Conservation (phyloP, 2,329 filamentous ascomycete genomes). For the Leptographium flavum region DNA sequence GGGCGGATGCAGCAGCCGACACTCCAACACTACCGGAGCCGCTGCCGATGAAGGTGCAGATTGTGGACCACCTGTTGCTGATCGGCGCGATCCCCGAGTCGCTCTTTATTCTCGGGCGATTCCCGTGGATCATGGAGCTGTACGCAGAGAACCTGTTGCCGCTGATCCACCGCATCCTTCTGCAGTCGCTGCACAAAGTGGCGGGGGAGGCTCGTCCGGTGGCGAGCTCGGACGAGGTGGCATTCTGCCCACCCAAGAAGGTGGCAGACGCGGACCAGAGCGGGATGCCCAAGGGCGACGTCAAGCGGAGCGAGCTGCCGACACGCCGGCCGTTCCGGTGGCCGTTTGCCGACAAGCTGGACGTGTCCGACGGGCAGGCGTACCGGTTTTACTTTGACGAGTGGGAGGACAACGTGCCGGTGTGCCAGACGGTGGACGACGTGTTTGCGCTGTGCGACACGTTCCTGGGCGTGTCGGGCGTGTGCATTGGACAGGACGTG, state of each 20-base stretch:
- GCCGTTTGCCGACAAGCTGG: conserved; percentile 68
- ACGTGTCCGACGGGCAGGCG: conserved; percentile 59
- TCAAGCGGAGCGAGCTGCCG: conserved; percentile 44
- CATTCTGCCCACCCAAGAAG: conserved; percentile 27
- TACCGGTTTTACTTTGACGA: conserved; percentile 97
- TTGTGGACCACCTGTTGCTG: conserved; percentile 73
- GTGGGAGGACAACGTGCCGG: conserved; percentile 83
- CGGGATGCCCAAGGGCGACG: conserved; percentile 52
- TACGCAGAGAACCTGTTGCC: conserved; percentile 63
- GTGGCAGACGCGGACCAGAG: conserved; percentile 45
- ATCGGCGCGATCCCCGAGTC: conserved; percentile 90
- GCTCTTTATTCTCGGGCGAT: conserved; percentile 73
- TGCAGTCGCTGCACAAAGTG: conserved; percentile 69
- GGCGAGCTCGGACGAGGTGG: conserved; percentile 10
- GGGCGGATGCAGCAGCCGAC: conserved; percentile 24
- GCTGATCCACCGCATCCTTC: conserved; percentile 69
- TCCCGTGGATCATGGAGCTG: conserved; percentile 80
- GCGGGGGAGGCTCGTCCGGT: conserved; percentile 31
- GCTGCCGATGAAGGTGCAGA: conserved; percentile 71
- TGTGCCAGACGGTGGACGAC: conserved; percentile 84
- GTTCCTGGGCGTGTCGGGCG: conserved; percentile 70
- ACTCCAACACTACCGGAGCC: conserved; percentile 51
- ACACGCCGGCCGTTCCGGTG: conserved; percentile 62
- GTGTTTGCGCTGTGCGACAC: conserved; percentile 77
- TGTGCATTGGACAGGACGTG: conserved; percentile 78